Conservation (phyloP, 2,329 filamentous ascomycete genomes). For the Teratosphaeria zuluensis region DNA sequence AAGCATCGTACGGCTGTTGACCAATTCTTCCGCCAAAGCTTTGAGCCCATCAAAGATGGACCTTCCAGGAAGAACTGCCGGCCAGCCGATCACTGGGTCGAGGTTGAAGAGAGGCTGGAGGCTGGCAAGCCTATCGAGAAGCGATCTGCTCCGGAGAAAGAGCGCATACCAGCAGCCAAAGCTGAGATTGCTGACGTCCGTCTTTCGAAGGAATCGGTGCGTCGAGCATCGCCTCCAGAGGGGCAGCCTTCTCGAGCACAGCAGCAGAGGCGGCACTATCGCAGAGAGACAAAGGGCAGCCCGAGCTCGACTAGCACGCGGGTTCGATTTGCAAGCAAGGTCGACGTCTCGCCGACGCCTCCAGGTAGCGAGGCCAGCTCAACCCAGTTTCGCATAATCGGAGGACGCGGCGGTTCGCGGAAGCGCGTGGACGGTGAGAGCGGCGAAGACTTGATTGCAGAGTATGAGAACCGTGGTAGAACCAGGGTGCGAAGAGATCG, state of each 20-base stretch:
- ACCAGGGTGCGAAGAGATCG: slow-evolving; percentile 1
- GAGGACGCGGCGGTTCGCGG: slow-evolving; percentile 2
- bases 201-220: neutral
- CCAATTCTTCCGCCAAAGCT: neutral
- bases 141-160: neutral
- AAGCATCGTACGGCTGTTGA: neutral
- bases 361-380: slow-evolving; percentile 23
- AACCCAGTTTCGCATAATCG: slow-evolving; percentile 13
- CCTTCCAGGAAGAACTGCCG: neutral
- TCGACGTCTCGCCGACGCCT: slow-evolving; percentile 24
- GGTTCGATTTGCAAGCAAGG: slow-evolving; percentile 24
- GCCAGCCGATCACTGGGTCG: neutral
- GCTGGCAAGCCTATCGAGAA: neutral
- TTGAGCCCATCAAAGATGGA: neutral
- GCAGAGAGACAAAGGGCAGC: neutral
- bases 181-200: neutral
- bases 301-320: slow-evolving; percentile 12
- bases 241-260: neutral
- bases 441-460: slow-evolving; percentile 11
- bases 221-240: neutral
- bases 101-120: neutral
- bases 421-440: slow-evolving; percentile 7
- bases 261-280: neutral
- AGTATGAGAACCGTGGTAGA: slow-evolving; percentile 16
- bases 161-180: neutral